phyloP scores from a whole-genome alignment of 1,284 basidiomycete genomes.

The Neonothopanus nambi region DNA sequence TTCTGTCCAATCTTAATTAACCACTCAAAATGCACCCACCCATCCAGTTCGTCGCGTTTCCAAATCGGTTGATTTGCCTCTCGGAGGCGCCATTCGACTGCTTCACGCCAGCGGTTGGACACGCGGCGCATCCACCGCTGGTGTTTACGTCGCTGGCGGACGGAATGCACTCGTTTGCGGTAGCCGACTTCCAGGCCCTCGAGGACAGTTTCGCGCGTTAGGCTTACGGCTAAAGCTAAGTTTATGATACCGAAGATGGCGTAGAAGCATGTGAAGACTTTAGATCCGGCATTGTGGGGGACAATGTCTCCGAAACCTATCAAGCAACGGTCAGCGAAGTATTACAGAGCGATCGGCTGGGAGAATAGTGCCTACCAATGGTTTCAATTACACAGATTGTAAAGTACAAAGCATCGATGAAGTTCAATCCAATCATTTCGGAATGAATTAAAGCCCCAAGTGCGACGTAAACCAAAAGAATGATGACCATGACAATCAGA shows the following conservation, averaged over 20 bases:
- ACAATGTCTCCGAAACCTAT: conserved; percentile 75
- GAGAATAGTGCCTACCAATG: conserved; percentile 45
- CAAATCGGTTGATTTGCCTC: conserved; percentile 50
- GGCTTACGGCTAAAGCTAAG: conserved; percentile 64
- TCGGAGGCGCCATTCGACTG: conserved; percentile 57
- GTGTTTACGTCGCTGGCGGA: conserved; percentile 41
- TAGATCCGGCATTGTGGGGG: conserved; percentile 47
- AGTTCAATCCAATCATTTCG: conserved; percentile 58
- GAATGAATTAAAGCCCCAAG: conserved; percentile 64
- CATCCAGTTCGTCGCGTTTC: conserved; percentile 20
- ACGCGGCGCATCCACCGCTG: conserved; percentile 39
- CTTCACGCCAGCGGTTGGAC: conserved; percentile 53
- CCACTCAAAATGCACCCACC: conserved; percentile 16
- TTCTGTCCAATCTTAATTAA: conserved; percentile 18
- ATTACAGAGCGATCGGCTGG: not conserved
- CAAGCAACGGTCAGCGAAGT: not conserved
- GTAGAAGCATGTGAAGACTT: conserved; percentile 61
- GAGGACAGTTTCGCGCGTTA: conserved; percentile 70
- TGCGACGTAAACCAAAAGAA: conserved; percentile 72
- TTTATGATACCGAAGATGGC: conserved; percentile 60
- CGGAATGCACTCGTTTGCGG: conserved; percentile 46
- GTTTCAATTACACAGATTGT: conserved; percentile 72
- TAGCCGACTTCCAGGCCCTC: conserved; percentile 68
- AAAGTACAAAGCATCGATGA: conserved; percentile 73
- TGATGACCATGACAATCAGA: conserved; percentile 76